These are phyloP conservation scores for Geranomyces michiganensis DNA, from an alignment of 192 early-diverging fungal species.

Conservation along the genomic window DNA sequence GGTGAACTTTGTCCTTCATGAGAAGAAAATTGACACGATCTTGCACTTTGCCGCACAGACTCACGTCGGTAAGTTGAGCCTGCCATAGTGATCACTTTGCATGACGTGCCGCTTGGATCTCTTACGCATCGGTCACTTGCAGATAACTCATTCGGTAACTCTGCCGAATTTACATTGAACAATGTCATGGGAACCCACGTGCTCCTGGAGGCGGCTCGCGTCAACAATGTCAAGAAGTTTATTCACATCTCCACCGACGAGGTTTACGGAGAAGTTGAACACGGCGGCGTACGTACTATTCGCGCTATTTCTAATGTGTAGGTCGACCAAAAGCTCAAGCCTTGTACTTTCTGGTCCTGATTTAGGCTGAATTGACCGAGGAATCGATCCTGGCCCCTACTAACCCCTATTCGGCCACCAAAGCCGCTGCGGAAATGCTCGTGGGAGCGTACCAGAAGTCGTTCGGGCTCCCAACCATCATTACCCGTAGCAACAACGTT, in stretches of 20 bases:
- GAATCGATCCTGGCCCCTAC: slow-evolving; percentile 67
- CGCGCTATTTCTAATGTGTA: no score
- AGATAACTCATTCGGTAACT: slow-evolving; percentile 83
- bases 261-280: slow-evolving; percentile 75
- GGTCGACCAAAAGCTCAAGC: background rate
- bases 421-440: slow-evolving; percentile 80
- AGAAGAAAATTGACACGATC: slow-evolving; percentile 73
- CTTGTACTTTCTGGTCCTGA: background rate
- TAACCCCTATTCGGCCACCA: slow-evolving; percentile 85
- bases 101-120: no score
- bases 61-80: slow-evolving; percentile 69
- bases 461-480: slow-evolving; percentile 75
- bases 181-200: slow-evolving; percentile 87
- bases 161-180: slow-evolving; percentile 75
- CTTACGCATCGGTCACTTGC: background rate
- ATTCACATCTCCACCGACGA: slow-evolving; percentile 83
- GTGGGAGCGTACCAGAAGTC: slow-evolving; percentile 77
- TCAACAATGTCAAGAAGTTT: slow-evolving; percentile 59
- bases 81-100: background rate
- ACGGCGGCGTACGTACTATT: slow-evolving; percentile 43
- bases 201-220: slow-evolving; percentile 70
- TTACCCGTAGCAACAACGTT: slow-evolving; percentile 80
- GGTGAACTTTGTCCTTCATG: slow-evolving; percentile 62
- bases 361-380: slow-evolving; percentile 66
- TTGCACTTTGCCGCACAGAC: slow-evolving; percentile 82